These are phyloP conservation scores for Epichloe glyceriae DNA, from an alignment of 2,329 filamentous ascomycete genomes.

Conservation along the genomic window DNA sequence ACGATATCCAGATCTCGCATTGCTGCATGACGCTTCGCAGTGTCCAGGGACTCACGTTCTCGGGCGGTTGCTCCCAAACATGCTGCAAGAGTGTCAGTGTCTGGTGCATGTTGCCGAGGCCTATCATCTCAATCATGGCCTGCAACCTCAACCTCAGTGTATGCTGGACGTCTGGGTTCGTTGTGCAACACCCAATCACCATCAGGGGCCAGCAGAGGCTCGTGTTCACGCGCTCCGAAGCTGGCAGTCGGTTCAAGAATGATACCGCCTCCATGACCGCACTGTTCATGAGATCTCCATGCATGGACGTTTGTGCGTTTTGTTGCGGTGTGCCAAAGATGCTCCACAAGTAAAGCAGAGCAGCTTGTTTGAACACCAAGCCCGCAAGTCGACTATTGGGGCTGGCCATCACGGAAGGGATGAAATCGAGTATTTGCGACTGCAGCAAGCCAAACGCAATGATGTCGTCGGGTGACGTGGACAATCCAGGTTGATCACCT, in stretches of 20 bases:
- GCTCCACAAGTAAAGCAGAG: slow-evolving; percentile 29
- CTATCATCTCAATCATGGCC: slow-evolving; percentile 24
- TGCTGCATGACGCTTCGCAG: slow-evolving; percentile 32
- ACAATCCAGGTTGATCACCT: not conserved
- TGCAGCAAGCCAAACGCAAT: slow-evolving; percentile 30
- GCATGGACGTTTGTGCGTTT: slow-evolving; percentile 9
- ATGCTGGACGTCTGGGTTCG: slow-evolving; percentile 21
- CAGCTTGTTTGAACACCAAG: slow-evolving; percentile 30
- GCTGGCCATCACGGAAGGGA: slow-evolving; percentile 21
- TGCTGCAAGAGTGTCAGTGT: slow-evolving; percentile 28
- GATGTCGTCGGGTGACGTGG: slow-evolving; percentile 25
- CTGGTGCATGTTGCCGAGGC: slow-evolving; percentile 32
- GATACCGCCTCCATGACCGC: slow-evolving; percentile 19
- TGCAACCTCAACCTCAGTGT: slow-evolving; percentile 21
- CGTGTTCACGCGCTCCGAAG: slow-evolving; percentile 23
- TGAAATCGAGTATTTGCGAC: slow-evolving; percentile 26
- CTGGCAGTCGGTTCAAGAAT: slow-evolving; percentile 19
- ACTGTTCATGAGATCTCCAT: slow-evolving; percentile 14
- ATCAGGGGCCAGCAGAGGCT: slow-evolving; percentile 27
- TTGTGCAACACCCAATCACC: slow-evolving; percentile 24
- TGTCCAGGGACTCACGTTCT: slow-evolving; percentile 27
- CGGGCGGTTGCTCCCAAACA: slow-evolving; percentile 25
- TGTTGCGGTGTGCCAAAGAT: slow-evolving; percentile 19
- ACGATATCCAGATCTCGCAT: slow-evolving; percentile 34
- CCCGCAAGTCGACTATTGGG: slow-evolving; percentile 27